Conservation (phyloP, 2,329 filamentous ascomycete genomes). For the Didymella segeticola region DNA sequence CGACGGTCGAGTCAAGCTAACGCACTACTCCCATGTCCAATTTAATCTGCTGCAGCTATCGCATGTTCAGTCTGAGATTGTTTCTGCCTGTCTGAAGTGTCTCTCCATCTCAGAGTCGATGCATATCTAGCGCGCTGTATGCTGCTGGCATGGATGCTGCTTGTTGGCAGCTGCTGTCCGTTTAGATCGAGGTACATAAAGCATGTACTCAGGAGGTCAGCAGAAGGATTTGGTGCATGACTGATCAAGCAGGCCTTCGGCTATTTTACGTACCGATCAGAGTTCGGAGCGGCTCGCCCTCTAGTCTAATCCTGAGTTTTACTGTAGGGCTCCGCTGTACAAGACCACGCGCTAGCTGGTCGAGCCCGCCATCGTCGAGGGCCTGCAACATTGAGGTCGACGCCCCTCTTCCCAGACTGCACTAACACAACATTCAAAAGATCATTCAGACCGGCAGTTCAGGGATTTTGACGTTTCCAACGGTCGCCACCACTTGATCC, state of each 20-base stretch:
- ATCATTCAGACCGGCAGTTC: background rate
- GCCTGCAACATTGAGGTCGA: constrained; percentile 11
- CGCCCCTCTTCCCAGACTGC: constrained; percentile 11
- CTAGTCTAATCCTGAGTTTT: constrained; percentile 11
- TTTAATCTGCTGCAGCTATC: constrained; percentile 12
- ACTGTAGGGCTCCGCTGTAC: constrained; percentile 14
- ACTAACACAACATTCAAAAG: constrained; percentile 1
- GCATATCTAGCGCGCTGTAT: constrained; percentile 10
- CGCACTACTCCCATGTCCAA: background rate
- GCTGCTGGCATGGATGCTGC: background rate
- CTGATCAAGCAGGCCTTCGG: constrained; percentile 3
- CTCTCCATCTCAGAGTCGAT: constrained; percentile 1
- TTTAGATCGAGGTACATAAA: constrained; percentile 3
- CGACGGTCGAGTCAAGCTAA: constrained; percentile 1
- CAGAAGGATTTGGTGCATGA: background rate
- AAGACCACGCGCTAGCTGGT: constrained; percentile 16
- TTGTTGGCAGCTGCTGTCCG: background rate
- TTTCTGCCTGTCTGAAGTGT: background rate
- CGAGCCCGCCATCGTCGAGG: constrained; percentile 16
- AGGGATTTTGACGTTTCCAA: constrained; percentile 8
- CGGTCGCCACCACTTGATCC: constrained; percentile 23
- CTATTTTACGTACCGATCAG: constrained; percentile 6
- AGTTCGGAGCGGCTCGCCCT: constrained; percentile 12
- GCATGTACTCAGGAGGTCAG: constrained; percentile 6
- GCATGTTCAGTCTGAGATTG: background rate